Percentiles rank a stretch among this genome's conserved stretches.
Conservation (phyloP, 495 filamentous ascomycete species). For the Penicillium crystallinum region DNA sequence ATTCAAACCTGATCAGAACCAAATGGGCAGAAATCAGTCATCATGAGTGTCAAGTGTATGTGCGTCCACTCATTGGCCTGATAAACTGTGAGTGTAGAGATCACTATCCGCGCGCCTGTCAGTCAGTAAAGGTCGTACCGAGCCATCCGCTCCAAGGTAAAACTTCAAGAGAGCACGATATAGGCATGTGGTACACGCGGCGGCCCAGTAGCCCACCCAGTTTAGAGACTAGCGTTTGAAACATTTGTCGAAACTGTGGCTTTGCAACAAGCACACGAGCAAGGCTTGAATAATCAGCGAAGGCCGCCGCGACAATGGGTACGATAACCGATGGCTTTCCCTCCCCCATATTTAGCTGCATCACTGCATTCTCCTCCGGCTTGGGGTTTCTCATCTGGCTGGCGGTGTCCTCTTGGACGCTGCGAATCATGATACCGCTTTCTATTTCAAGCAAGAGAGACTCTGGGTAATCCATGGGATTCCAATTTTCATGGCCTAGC, state of each 20-base stretch:
- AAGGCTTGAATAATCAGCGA: conserved; percentile 51
- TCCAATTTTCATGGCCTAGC: conserved; percentile 50
- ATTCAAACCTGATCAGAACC: too few species aligned
- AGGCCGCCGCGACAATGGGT: conserved; percentile 51
- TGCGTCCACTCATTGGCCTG: too few species aligned
- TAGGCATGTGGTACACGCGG: conserved; percentile 56
- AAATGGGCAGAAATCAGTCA: too few species aligned
- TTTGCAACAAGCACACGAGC: conserved; percentile 59
- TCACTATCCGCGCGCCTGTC: too few species aligned
- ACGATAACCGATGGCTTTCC: conserved; percentile 71
- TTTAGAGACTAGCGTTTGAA: conserved; percentile 52
- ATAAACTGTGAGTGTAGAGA: too few species aligned
- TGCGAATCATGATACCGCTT: conserved; percentile 55
- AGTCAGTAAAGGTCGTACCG: too few species aligned
- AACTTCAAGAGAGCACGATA: conserved; percentile 51
- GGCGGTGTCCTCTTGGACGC: conserved; percentile 55
- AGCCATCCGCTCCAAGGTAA: too few species aligned
- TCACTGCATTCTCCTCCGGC: conserved; percentile 42
- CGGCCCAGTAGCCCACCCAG: conserved; percentile 57
- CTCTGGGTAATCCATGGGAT: conserved; percentile 50
- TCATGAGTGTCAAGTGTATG: too few species aligned
- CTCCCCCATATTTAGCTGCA: conserved; percentile 75
- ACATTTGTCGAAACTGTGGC: conserved; percentile 58
- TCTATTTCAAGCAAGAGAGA: conserved; percentile 62
- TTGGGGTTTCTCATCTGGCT: conserved; percentile 47